Evolutionary conservation across 192 early-diverging fungal species (phyloP).

Genomic region (Coemansia sp.): DNA sequence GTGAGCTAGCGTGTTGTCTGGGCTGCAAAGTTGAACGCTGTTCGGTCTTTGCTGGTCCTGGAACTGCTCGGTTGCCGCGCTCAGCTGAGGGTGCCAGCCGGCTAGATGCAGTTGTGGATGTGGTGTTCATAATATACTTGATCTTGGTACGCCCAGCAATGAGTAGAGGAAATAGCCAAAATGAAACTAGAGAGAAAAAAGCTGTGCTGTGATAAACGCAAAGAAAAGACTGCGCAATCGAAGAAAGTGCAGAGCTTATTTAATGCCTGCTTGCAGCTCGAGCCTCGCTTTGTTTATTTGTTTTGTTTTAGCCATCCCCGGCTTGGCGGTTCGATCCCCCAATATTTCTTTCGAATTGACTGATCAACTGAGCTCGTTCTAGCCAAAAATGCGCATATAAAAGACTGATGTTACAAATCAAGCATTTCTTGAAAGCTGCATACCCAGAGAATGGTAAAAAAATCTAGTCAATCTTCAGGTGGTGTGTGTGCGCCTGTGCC

Average conservation of each 20-base stretch:
- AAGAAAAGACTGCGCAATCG: conserved; percentile 2
- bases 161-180: neutral
- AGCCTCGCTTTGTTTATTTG: neutral
- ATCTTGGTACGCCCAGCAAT: too few relatives aligned
- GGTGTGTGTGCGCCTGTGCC: conserved; percentile 33
- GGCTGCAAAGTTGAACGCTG: neutral
- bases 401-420: neutral
- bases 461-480: conserved; percentile 36
- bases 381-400: neutral
- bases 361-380: neutral
- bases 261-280: neutral
- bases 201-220: neutral
- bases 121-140: neutral
- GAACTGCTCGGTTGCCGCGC: neutral
- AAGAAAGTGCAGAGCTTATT: neutral
- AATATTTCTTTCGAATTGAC: neutral
- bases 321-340: neutral
- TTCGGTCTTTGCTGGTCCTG: neutral
- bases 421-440: conserved; percentile 2
- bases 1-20: neutral
- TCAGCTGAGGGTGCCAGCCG: neutral
- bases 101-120: neutral
- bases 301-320: neutral
- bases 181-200: neutral
- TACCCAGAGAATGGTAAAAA: conserved; percentile 6